These are phyloP conservation scores for Mucor circinelloides DNA, from an alignment of 371 early-diverging fungal genomes.

Conservation along the genomic window DNA sequence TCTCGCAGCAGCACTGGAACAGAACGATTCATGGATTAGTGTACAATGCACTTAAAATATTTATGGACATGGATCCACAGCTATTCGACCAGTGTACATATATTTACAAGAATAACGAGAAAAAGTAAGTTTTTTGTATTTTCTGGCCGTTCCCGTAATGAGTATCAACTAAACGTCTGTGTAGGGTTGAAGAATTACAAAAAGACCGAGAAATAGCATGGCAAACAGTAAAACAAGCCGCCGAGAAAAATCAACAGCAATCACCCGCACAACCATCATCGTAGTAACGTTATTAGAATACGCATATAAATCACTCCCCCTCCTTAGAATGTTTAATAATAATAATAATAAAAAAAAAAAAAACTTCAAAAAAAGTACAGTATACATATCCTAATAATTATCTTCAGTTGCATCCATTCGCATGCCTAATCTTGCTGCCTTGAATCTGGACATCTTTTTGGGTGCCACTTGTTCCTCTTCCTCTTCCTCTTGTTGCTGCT, in stretches of 20 bases:
- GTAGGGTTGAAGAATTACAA: neutral
- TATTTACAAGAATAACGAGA: slow-evolving; percentile 58
- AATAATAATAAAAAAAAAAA: neutral
- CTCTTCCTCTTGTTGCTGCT: slow-evolving; percentile 17
- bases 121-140: slow-evolving; percentile 3
- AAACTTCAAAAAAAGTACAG: no score
- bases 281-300: neutral
- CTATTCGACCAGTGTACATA: slow-evolving; percentile 87
- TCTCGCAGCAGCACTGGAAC: slow-evolving; percentile 96
- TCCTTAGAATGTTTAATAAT: neutral
- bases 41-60: slow-evolving; percentile 88
- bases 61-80: slow-evolving; percentile 90
- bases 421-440: slow-evolving; percentile 45
- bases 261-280: neutral
- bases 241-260: neutral
- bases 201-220: neutral
- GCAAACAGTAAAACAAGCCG: slow-evolving; percentile 4
- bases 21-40: slow-evolving; percentile 90
- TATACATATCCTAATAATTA: neutral
- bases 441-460: slow-evolving; percentile 49
- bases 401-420: slow-evolving; percentile 1
- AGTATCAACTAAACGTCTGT: neutral
- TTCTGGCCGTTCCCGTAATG: neutral
- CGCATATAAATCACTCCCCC: neutral
- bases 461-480: slow-evolving; percentile 25